phyloP scores from a whole-genome alignment of 768 basidiomycete species.

The Pleurotus tuoliensis region DNA sequence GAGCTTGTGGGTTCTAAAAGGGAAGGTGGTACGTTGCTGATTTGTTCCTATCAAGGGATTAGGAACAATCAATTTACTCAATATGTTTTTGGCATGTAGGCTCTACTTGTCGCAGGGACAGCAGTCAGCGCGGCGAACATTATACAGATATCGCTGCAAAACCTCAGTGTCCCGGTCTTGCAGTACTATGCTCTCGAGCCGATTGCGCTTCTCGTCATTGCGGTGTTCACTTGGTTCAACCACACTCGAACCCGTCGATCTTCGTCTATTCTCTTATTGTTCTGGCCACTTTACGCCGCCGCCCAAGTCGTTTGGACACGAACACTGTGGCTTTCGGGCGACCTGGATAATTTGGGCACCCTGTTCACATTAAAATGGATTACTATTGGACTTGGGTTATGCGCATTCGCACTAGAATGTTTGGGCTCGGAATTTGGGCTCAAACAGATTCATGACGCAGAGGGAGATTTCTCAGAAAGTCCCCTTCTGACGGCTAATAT shows the following conservation, averaged over 20 bases:
- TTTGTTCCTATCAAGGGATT: neutral
- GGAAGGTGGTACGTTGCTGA: slow-evolving; percentile 60
- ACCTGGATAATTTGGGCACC: slow-evolving; percentile 25
- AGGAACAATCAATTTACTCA: neutral
- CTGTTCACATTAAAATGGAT: slow-evolving; percentile 43
- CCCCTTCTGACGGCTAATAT: slow-evolving; percentile 77
- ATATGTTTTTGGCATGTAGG: slow-evolving; percentile 26
- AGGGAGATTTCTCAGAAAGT: slow-evolving; percentile 47
- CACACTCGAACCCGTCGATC: slow-evolving; percentile 70
- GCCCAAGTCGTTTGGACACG: slow-evolving; percentile 55
- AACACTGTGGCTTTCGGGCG: slow-evolving; percentile 36
- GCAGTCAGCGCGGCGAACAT: slow-evolving; percentile 41
- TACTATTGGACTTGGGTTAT: slow-evolving; percentile 39
- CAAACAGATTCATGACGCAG: slow-evolving; percentile 14
- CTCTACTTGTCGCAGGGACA: slow-evolving; percentile 43
- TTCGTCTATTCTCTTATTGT: slow-evolving; percentile 70
- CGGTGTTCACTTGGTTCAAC: slow-evolving; percentile 57
- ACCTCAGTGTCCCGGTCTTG: slow-evolving; percentile 37
- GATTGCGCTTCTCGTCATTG: slow-evolving; percentile 42
- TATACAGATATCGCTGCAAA: slow-evolving; percentile 30
- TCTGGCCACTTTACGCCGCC: slow-evolving; percentile 70
- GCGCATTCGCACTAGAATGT: slow-evolving; percentile 64
- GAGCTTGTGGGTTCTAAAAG: slow-evolving; percentile 47
- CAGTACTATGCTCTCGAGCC: slow-evolving; percentile 58
- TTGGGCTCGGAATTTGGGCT: slow-evolving; percentile 55